Base-by-base conservation (phyloP, 78 protist species). In the Dictyostelium brefeldianum region DNA sequence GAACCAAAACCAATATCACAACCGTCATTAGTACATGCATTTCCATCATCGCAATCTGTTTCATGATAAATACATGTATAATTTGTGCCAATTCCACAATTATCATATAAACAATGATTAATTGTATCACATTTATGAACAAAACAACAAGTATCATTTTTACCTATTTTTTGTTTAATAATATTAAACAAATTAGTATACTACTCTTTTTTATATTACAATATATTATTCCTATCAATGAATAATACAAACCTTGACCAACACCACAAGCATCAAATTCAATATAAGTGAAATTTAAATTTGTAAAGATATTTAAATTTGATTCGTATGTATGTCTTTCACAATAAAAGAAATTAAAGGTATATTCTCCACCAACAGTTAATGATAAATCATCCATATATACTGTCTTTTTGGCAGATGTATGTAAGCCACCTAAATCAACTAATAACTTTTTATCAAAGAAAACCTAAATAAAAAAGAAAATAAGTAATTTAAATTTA, bases 391-490 rank as follows among this genome's bases (percentile, higher is more conserved):
- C 81, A 43, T 47, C 80, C 9, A 83, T n/a, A 20, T 50, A 46
- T 25, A 84, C 80, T 17, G 27, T 84, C 20, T 18, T 9, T 4
- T 22, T 12, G 15, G 53, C 65, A 25, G 83, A 20, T 17, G 59
- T 36, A 65, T 87, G 92, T 54, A 73, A 29, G 51, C 92, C 92
- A 18, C 92, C 92, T 7, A 87, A 7, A 62, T 87, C 92, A 54
- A 87, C 31, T 36, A n/a, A 59, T n/a, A 87, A 43, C 0, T 43
- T 3, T 36, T 75, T 75, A 53, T 87, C 57, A 71, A 87, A 71
- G 59, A 27, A 48, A 53, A 83, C 78, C 79, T 50, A 29, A 73
- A 89, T 8, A 5, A 0, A n/a, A 29, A 29, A 4, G 14, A 22
- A 11, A 27, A 10, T 14, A n/a, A n/a, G n/a, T n/a, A n/a, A n/a